Evolutionary conservation across 768 basidiomycete genomes (phyloP).

Genomic region (Tubosaeta sp.): DNA sequence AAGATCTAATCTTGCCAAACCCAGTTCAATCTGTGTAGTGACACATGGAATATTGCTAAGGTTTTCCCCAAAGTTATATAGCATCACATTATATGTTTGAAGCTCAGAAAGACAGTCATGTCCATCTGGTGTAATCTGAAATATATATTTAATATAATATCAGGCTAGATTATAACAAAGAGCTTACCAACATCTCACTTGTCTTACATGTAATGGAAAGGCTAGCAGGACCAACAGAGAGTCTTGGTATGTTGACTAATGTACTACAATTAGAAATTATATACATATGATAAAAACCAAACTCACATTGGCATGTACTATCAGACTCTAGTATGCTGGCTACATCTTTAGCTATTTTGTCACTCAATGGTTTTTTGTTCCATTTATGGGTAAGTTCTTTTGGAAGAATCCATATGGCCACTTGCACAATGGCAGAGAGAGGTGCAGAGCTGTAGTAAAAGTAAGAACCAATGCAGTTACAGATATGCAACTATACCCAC

Average conservation of each 20-base stretch:
- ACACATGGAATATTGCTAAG: background rate
- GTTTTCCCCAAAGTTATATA: background rate
- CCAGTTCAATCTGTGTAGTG: background rate
- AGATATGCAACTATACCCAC: too few relatives aligned
- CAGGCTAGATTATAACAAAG: background rate
- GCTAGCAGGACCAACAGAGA: background rate
- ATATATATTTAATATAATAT: background rate
- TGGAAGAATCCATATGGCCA: too few relatives aligned
- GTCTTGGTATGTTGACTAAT: background rate
- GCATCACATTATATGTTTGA: background rate
- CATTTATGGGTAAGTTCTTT: too few relatives aligned
- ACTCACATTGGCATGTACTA: background rate
- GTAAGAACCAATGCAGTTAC: too few relatives aligned
- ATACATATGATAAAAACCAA: background rate
- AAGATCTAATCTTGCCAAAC: background rate
- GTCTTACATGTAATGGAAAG: background rate
- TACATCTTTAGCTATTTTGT: too few relatives aligned
- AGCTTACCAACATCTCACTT: background rate
- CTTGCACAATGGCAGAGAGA: too few relatives aligned
- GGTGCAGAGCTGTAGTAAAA: too few relatives aligned
- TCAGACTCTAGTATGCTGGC: background rate
- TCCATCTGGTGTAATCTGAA: background rate
- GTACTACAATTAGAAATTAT: background rate
- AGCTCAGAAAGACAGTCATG: background rate
- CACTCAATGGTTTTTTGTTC: too few relatives aligned